Evolutionary conservation across 208 protist species (phyloP).

Genomic region (Acanthamoeba quina): DNA sequence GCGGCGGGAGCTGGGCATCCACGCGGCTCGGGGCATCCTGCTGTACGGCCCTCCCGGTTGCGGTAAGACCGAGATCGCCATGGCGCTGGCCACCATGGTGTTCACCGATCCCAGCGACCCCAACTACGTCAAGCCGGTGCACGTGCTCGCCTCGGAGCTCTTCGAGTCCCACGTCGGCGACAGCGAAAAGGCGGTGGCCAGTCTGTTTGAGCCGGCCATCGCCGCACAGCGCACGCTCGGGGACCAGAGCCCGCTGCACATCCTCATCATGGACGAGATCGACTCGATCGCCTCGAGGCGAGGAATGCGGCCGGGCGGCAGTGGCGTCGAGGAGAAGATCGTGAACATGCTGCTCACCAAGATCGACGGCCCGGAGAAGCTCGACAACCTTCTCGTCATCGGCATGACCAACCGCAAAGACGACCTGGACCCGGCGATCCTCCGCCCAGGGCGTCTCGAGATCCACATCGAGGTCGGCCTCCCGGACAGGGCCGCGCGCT

Average conservation of each 20-base stretch:
- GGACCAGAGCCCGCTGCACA: constrained; percentile 95
- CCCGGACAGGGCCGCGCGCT: constrained; percentile 90
- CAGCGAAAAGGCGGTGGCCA: constrained; percentile 93
- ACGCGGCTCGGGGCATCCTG: background rate
- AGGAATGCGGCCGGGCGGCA: constrained; percentile 91
- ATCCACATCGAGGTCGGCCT: constrained; percentile 99
- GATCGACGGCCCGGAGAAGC: constrained; percentile 99
- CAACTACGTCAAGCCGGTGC: constrained; percentile 89
- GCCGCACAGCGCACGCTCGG: constrained; percentile 94
- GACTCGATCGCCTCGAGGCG: constrained; percentile 98
- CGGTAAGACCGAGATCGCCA: constrained; percentile 55
- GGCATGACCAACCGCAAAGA: constrained; percentile 98
- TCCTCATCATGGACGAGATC: constrained; percentile 99
- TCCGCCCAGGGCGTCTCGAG: constrained; percentile 99
- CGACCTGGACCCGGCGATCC: constrained; percentile 99
- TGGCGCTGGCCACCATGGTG: constrained; percentile 79
- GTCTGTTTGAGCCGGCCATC: constrained; percentile 93
- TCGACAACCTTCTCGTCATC: background rate
- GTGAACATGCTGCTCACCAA: constrained; percentile 99
- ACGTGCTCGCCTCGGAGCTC: constrained; percentile 94
- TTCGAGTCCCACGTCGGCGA: constrained; percentile 97
- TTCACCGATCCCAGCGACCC: constrained; percentile 86
- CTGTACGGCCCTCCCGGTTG: constrained; percentile 48
- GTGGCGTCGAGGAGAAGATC: constrained; percentile 91
- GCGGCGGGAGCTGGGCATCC: no score